These are phyloP conservation scores for Apodospora peruviana DNA, from an alignment of 495 filamentous ascomycete species.

Conservation along the genomic window DNA sequence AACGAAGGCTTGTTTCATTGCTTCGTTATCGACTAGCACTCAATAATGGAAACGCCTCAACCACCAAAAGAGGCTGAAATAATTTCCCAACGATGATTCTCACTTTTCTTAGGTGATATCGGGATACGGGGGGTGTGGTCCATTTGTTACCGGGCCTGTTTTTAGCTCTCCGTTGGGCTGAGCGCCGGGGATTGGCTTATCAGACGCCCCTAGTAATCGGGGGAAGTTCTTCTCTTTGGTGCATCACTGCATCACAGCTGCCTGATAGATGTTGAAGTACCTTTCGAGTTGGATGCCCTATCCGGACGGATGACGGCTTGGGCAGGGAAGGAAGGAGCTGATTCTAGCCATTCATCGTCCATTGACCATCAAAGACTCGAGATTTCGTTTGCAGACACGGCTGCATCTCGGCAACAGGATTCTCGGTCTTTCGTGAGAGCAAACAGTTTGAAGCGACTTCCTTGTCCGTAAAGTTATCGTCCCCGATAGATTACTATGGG, in stretches of 20 bases:
- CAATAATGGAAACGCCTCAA: slow-evolving; percentile 14
- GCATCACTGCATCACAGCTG: neutral
- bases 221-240: neutral
- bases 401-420: slow-evolving; percentile 1
- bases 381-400: neutral
- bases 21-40: neutral
- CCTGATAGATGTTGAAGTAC: slow-evolving; percentile 1
- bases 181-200: slow-evolving; percentile 15
- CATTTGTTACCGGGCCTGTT: slow-evolving; percentile 12
- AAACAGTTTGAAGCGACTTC: neutral
- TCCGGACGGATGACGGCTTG: slow-evolving; percentile 2
- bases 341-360: neutral
- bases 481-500: slow-evolving; percentile 1
- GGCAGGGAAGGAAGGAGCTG: slow-evolving; percentile 1
- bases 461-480: slow-evolving; percentile 8
- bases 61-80: slow-evolving; percentile 11
- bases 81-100: slow-evolving; percentile 21
- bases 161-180: slow-evolving; percentile 31
- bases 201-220: slow-evolving; percentile 13
- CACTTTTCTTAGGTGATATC: slow-evolving; percentile 11
- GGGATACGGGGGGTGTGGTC: slow-evolving; percentile 7
- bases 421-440: neutral
- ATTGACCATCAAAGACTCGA: neutral
- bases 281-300: slow-evolving; percentile 1
- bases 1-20: neutral